Conservation (phyloP, 768 basidiomycete species). For the Leccinum barrowsii region DNA sequence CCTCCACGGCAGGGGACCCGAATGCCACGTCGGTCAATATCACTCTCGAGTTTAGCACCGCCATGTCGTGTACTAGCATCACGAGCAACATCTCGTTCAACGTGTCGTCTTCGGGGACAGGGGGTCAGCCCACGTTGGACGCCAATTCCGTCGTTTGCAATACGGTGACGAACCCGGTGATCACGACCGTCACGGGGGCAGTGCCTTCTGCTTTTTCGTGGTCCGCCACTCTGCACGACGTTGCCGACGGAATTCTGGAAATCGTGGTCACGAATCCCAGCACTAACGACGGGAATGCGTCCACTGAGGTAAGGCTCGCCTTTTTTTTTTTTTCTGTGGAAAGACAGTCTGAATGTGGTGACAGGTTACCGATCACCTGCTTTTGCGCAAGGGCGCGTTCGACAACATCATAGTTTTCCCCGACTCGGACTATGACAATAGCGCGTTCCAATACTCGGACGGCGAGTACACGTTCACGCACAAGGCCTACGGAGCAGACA, state of each 20-base stretch:
- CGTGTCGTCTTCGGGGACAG: conserved; percentile 65
- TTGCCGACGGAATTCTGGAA: conserved; percentile 81
- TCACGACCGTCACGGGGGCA: conserved; percentile 50
- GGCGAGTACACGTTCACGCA: conserved; percentile 77
- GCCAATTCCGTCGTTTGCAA: conserved; percentile 44
- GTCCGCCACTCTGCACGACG: conserved; percentile 67
- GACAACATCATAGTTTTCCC: conserved; percentile 89
- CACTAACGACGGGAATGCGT: conserved; percentile 36
- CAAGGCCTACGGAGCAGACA: conserved; percentile 81
- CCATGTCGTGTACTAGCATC: conserved; percentile 72
- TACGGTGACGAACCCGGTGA: conserved; percentile 44
- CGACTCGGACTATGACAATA: conserved; percentile 68
- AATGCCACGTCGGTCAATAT: conserved; percentile 61
- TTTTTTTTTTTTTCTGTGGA: not conserved
- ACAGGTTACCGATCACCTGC: conserved; percentile 68
- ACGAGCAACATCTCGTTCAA: conserved; percentile 61
- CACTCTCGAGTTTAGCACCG: conserved; percentile 71
- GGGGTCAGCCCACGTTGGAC: conserved; percentile 51
- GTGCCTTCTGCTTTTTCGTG: conserved; percentile 65
- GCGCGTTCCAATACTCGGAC: conserved; percentile 52
- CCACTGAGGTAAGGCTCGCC: conserved; percentile 51
- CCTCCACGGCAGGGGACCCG: conserved; percentile 35
- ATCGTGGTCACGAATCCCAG: conserved; percentile 62
- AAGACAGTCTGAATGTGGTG: conserved; percentile 3
- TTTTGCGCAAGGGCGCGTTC: conserved; percentile 74